Base-by-base conservation (phyloP, 176 grass and related monocot genomes). In the Pontederia crassipes region DNA sequence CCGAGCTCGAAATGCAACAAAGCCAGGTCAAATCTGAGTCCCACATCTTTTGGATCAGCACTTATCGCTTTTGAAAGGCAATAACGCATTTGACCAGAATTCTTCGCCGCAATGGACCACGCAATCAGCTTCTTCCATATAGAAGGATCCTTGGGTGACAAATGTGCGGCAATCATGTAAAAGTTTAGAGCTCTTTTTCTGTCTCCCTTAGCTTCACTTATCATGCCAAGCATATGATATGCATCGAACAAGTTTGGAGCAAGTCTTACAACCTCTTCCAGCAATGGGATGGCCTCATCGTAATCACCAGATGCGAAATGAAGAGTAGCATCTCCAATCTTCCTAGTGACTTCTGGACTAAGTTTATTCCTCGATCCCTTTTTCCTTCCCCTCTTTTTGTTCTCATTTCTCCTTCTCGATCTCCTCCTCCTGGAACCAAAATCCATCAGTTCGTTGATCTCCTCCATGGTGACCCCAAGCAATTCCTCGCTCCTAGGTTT, bases 11-110 rank as follows among this genome's bases (percentile, higher is more conserved):
- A 72, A 55, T 90, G 80, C 47, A 96, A 62, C 26, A 82, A 79
- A 9, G 83, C 92, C 45, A 72, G 77, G 48, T 85, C 83, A 70
- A 85, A 90, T 65, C 90, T 96, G 28, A 88, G 65, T 46, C 81
- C 78, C 11, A 78, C 75, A 66, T 96, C 92, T 55, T 90, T 82
- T 28, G 92, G 87, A 71, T 96, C 92, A 28, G 92, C 86, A 74
- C 65, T 82, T 77, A 96, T 90, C 45, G 92, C 92, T 58, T 88
- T 96, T 48, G 69, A 72, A 73, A 88, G 74, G 59, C 81, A 96
- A 59, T 90, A 83, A 5, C 77, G 90, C 65, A 85, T 72, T 46
- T 89, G 76, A 61, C 79, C 78, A 48, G 81, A 72, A 54, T 90
- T 86, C 48, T 77, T 74, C 35, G 75, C 77, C 61, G 87, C 80